phyloP scores from a whole-genome alignment of 1,139 yeast genomes.

The Protomyces gravidus region DNA sequence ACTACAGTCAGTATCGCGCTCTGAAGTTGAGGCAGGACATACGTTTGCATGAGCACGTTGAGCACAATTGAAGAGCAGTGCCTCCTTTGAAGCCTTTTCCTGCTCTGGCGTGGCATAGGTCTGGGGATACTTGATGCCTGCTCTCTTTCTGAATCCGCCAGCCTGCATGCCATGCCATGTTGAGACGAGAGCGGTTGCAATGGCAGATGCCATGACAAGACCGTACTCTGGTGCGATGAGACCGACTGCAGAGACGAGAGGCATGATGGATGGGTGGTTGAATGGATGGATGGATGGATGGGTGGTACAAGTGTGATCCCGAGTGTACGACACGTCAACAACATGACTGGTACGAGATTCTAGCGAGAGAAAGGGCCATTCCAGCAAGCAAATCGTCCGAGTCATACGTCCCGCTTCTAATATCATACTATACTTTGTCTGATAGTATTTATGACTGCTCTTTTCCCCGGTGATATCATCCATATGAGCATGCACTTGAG shows the following conservation, averaged over 20 bases:
- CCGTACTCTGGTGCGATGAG: conserved; percentile 24
- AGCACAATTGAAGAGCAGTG: conserved; percentile 18
- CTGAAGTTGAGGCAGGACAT: not conserved
- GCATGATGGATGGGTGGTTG: too few species aligned
- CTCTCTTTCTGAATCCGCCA: conserved; percentile 7
- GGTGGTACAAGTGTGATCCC: too few species aligned
- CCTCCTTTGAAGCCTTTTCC: conserved; percentile 5
- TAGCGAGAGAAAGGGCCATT: too few species aligned
- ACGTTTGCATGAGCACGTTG: conserved; percentile 28
- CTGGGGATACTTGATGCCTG: conserved; percentile 16
- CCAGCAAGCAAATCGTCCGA: too few species aligned
- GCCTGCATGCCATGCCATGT: conserved; percentile 21
- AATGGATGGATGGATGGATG: not conserved
- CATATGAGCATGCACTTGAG: not conserved
- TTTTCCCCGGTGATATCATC: not conserved
- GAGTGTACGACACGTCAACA: too few species aligned
- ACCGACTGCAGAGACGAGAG: conserved; percentile 24
- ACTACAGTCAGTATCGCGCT: not conserved
- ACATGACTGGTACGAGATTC: too few species aligned
- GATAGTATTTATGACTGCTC: not conserved
- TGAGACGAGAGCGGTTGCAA: conserved; percentile 23
- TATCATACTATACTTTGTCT: not conserved
- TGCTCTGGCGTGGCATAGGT: conserved; percentile 18
- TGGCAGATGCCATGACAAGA: conserved; percentile 21
- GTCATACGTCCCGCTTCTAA: too few species aligned